Evolutionary conservation across 176 grass and related monocot genomes (phyloP), one percentile per base, ranked within the genome.

Genomic region (Eragrostis curvula): DNA sequence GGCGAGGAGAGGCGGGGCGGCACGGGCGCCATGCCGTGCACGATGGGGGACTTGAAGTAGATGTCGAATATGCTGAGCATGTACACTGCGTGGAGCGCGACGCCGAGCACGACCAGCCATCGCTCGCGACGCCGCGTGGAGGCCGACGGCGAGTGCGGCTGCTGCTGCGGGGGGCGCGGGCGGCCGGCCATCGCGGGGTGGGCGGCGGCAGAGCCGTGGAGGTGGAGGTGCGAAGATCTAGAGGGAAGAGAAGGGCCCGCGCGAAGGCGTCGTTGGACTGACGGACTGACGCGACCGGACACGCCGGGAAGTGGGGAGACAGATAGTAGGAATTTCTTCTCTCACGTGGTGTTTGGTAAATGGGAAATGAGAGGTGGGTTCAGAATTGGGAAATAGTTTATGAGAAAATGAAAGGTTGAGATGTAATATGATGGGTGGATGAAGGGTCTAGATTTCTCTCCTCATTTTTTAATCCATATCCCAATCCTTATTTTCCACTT

Each of bases 1-100:
- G 95, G 74, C 24, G 88, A 76, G 36, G 87, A 82, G 64, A 94
- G 51, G 47, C 85, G 84, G 71, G 89, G 95, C 57, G 86, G 90
- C 61, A 92, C 95, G 58, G 92, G 95, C 73, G 59, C 42, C 90
- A 94, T 97, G 84, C 92, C 95, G 62, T 97, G 95, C 51, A 97
- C 92, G 81, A 97, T 92, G 74, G 92, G 95, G 51, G 87, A 88
- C 84, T 97, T 97, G 90, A 97, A 97, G 95, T 97, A 94, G 85
- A 94, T 97, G 81, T 97, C 95, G 86, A 97, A 97, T 57, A 97
- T 97, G 84, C 95, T 97, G 14, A 97, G 88, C 95, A 97, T 97
- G 88, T 97, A 97, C 8, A 97, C 88, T 51, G 95, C 95, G 86
- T 97, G 92, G 58, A 97, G 95, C 3, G 84, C 90, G 65, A 97